Percentiles rank a stretch among this genome's conserved stretches.
Evolutionary conservation across 2,329 filamentous ascomycete species (phyloP).

Genomic region (Paramyrothecium roridum): DNA sequence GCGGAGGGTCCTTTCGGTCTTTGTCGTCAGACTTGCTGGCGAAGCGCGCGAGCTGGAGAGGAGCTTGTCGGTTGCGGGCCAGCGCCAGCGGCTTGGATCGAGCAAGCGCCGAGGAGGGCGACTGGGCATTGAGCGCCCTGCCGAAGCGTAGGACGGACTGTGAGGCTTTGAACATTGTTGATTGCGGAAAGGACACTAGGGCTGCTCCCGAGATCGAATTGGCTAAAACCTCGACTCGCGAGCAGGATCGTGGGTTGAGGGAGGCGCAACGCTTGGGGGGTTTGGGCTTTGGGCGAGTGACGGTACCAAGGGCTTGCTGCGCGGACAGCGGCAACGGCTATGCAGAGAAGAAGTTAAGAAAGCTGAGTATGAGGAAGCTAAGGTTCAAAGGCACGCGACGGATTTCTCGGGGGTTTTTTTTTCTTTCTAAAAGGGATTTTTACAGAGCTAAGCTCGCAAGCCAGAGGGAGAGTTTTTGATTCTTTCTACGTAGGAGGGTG

Average conservation of each 20-base stretch:
- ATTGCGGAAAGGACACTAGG: background rate
- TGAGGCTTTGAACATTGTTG: slow-evolving; percentile 25
- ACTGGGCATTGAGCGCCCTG: slow-evolving; percentile 4
- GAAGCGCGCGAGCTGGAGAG: slow-evolving; percentile 14
- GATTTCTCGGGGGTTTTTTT: too few relatives aligned
- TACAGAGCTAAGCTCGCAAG: background rate
- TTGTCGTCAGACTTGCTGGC: slow-evolving; percentile 17
- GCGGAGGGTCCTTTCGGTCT: slow-evolving; percentile 16
- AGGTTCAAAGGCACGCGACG: background rate
- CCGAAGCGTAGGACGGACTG: slow-evolving; percentile 17
- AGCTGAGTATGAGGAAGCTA: background rate
- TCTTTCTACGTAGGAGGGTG: background rate
- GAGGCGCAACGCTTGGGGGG: too few relatives aligned
- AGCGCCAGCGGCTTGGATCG: slow-evolving; percentile 5
- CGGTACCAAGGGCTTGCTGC: too few relatives aligned
- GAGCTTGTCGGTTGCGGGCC: slow-evolving; percentile 3
- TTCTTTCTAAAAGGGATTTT: background rate
- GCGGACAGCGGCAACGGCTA: background rate
- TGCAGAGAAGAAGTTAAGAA: background rate
- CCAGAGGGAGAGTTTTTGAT: background rate
- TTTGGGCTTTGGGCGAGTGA: too few relatives aligned
- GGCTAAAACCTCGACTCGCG: background rate
- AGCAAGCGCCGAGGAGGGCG: slow-evolving; percentile 1
- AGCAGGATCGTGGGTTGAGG: background rate
- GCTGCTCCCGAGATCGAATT: background rate